Base-by-base conservation (phyloP, 1,284 basidiomycete species). In the Moesziomyces sp. region DNA sequence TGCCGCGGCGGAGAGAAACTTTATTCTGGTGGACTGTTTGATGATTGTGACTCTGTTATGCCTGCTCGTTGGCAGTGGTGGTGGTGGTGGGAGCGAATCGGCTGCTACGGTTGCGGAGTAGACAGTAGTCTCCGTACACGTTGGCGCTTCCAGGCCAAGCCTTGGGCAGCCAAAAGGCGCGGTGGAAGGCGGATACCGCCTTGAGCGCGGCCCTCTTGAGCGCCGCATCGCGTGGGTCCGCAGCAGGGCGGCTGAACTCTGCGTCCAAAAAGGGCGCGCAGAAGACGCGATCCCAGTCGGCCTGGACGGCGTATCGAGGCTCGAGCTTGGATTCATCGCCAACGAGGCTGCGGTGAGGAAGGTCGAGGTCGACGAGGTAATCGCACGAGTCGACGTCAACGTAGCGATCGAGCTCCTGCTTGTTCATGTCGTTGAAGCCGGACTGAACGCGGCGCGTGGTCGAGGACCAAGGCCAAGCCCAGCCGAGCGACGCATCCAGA, bases 351-450 rank as follows among this genome's bases (percentile, higher is more conserved):
- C 76, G 69, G 28, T 75, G 72, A 5, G 69, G 58, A 13, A 62
- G 44, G 34, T 81, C 79, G 19, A 79, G 57, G 52, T 83, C 81
- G 38, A 84, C 69, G 5, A 84, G 60, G 53, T 78, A 80, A 53
- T 83, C 76, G 76, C 82, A 84, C 8, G 60, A 61, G 11, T 49
- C 43, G 2, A 74, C 49, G 18, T 69, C 84, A 81, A 96, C 96
- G 85, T 94, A 96, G 66, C 91, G 90, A 53, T 90, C 90, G 0
- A 84, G 79, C 77, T 92, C 92, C 80, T 94, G 92, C 75, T 87
- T 86, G 85, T 99, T 99, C 56, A 92, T 84, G 78, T 97, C 94
- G 84, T 99, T 99, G 85, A 96, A 88, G 30, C 90, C 89, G 2
- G 85, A 68, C 0, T 90, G 90, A 6, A 90, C 85, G 19, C 86